phyloP scores from a whole-genome alignment of 2,329 filamentous ascomycete genomes.

The Fusarium palustre region DNA sequence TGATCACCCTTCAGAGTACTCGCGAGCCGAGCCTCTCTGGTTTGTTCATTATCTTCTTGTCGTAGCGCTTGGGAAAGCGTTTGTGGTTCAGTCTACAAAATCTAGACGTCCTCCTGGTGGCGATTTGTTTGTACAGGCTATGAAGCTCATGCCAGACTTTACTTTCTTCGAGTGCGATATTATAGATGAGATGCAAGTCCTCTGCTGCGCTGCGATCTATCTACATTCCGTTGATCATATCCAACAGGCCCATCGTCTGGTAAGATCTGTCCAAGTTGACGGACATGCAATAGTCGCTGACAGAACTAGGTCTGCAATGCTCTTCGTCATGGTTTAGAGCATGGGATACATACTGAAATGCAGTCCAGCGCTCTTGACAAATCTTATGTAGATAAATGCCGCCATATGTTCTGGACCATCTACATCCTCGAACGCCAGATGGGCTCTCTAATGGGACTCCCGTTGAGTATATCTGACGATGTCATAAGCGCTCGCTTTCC shows the following conservation, averaged over 20 bases:
- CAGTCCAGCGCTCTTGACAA: conserved; percentile 19
- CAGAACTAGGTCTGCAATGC: conserved; percentile 26
- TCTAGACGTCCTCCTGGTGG: conserved; percentile 28
- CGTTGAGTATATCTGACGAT: conserved; percentile 34
- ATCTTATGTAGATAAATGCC: conserved; percentile 30
- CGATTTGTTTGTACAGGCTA: conserved; percentile 36
- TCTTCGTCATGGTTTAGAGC: conserved; percentile 20
- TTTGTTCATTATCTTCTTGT: conserved; percentile 40
- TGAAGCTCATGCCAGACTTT: conserved; percentile 40
- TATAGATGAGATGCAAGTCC: conserved; percentile 34
- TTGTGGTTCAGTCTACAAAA: conserved; percentile 37
- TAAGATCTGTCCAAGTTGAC: neutral
- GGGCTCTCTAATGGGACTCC: conserved; percentile 36
- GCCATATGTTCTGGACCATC: conserved; percentile 34
- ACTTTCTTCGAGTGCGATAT: conserved; percentile 31
- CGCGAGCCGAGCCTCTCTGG: conserved; percentile 24
- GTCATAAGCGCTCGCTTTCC: conserved; percentile 34
- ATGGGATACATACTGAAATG: conserved; percentile 42
- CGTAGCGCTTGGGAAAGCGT: conserved; percentile 38
- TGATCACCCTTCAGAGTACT: conserved; percentile 2
- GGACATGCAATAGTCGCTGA: accelerated
- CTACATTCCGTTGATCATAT: conserved; percentile 27
- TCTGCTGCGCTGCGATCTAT: conserved; percentile 36
- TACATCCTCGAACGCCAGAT: conserved; percentile 37
- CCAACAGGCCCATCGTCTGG: conserved; percentile 26